Percentiles rank a stretch among this genome's conserved stretches.
These are phyloP conservation scores for Jaapia argillacea DNA, from an alignment of 768 basidiomycete species.

Conservation along the genomic window DNA sequence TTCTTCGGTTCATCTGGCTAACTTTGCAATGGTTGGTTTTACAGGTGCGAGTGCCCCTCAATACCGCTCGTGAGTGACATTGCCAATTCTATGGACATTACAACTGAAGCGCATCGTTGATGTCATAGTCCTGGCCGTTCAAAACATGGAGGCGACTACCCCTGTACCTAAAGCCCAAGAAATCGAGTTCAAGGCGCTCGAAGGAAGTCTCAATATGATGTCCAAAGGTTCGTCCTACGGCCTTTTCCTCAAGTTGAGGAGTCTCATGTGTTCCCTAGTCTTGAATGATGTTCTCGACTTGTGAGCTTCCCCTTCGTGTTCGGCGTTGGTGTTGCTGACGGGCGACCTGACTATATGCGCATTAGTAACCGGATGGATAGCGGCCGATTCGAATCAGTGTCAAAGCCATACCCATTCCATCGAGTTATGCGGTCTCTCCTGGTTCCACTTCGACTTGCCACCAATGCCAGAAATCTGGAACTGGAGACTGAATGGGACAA, in stretches of 20 bases:
- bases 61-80: conserved; percentile 47
- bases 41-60: conserved; percentile 76
- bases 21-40: conserved; percentile 11
- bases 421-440: conserved; percentile 68
- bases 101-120: neutral
- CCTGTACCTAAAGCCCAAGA: conserved; percentile 66
- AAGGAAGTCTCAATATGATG: conserved; percentile 82
- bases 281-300: conserved; percentile 78
- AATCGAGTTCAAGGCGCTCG: conserved; percentile 81
- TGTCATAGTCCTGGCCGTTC: conserved; percentile 61
- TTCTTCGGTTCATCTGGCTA: conserved; percentile 11
- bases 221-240: conserved; percentile 57
- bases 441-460: conserved; percentile 56
- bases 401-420: conserved; percentile 67
- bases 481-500: conserved; percentile 62
- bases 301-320: conserved; percentile 29
- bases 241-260: neutral
- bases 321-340: neutral
- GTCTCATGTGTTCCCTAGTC: conserved; percentile 25
- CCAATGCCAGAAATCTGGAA: conserved; percentile 55
- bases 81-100: conserved; percentile 1
- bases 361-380: conserved; percentile 81
- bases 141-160: conserved; percentile 82
- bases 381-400: conserved; percentile 68
- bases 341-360: too few relatives aligned